Conservation (phyloP, 305 asterid genomes). For the Solanum hybrid region DNA sequence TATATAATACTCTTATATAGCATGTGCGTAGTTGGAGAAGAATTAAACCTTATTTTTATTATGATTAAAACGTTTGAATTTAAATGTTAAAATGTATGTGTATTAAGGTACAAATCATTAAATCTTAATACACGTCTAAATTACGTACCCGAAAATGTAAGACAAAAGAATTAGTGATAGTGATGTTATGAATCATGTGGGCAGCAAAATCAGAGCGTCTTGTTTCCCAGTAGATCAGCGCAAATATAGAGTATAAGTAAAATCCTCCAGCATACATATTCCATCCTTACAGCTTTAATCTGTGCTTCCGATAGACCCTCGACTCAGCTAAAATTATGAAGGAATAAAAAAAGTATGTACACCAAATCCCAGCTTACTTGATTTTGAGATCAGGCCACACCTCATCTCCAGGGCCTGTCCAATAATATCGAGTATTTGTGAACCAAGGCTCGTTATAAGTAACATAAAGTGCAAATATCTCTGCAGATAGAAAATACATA, state of each 20-base stretch:
- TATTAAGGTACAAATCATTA: background rate
- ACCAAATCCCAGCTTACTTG: background rate
- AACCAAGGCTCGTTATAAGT: slow-evolving; percentile 29
- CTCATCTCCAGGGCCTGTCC: slow-evolving; percentile 26
- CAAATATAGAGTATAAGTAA: slow-evolving; percentile 22
- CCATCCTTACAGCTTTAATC: slow-evolving; percentile 19
- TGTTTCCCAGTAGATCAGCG: slow-evolving; percentile 22
- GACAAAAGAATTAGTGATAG: slow-evolving; percentile 10
- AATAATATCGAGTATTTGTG: slow-evolving; percentile 17
- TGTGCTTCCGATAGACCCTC: background rate
- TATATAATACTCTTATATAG: background rate
- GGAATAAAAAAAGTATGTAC: background rate
- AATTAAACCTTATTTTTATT: background rate
- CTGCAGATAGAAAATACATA: slow-evolving; percentile 17
- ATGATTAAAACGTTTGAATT: background rate
- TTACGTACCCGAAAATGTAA: slow-evolving; percentile 16
- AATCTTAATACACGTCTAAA: background rate
- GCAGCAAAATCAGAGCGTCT: slow-evolving; percentile 23
- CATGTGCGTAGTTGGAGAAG: background rate
- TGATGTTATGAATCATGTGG: slow-evolving; percentile 20
- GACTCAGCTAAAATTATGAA: background rate
- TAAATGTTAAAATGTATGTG: background rate
- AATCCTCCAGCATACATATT: slow-evolving; percentile 32
- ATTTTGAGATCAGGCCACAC: slow-evolving; percentile 28
- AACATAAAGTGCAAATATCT: slow-evolving; percentile 16